These are phyloP conservation scores for Serendipita sp. DNA, from an alignment of 768 basidiomycete species.

Conservation along the genomic window DNA sequence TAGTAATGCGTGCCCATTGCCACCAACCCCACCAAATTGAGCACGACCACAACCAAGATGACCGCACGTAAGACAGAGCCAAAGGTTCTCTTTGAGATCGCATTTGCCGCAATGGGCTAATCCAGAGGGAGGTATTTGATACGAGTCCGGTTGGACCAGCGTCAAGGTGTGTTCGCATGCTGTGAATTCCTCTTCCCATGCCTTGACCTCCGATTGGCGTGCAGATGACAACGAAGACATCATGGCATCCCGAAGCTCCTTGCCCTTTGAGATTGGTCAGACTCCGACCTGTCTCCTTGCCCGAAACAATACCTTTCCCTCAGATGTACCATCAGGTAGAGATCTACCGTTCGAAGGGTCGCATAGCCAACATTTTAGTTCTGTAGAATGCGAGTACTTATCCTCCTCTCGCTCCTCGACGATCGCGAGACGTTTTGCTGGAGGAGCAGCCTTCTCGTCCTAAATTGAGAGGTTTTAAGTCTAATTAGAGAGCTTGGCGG, in stretches of 20 bases:
- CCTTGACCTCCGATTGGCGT: constrained; percentile 84
- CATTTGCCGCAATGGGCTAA: constrained; percentile 70
- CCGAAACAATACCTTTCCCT: constrained; percentile 24
- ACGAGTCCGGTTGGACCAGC: constrained; percentile 33
- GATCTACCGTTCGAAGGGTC: constrained; percentile 22
- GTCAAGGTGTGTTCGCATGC: constrained; percentile 68
- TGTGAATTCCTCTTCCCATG: constrained; percentile 91
- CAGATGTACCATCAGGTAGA: constrained; percentile 9
- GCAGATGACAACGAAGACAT: constrained; percentile 76
- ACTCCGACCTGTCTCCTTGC: constrained; percentile 10
- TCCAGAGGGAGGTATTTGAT: constrained; percentile 39
- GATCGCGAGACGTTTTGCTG: constrained; percentile 83
- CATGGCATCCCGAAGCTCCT: constrained; percentile 42
- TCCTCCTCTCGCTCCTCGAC: constrained; percentile 76
- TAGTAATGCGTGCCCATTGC: constrained; percentile 75
- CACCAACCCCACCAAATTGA: constrained; percentile 64
- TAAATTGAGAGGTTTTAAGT: constrained; percentile 17
- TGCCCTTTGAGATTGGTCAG: constrained; percentile 25
- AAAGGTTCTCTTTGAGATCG: constrained; percentile 78
- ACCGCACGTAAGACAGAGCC: constrained; percentile 90
- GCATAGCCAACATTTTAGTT: constrained; percentile 64
- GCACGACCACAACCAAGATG: constrained; percentile 75
- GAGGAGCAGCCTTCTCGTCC: constrained; percentile 53
- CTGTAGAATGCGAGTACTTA: constrained; percentile 52
- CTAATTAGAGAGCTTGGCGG: background rate